Base-by-base conservation (phyloP, 1,139 yeast genomes). In the Groenewaldozyma auringiensis region DNA sequence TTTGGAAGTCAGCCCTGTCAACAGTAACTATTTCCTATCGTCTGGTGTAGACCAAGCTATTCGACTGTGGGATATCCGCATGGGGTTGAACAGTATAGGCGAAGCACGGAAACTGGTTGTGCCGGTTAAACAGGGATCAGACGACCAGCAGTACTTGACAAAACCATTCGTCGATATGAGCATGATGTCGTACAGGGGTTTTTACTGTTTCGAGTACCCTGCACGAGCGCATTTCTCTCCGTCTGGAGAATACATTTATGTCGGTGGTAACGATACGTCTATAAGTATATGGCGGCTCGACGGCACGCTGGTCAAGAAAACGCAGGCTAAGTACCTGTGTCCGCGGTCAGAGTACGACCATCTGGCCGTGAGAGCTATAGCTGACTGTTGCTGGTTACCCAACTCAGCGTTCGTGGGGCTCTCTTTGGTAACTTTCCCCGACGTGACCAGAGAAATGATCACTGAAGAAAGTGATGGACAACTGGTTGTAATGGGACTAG, bases 321-420 rank as follows among this genome's bases (percentile, higher is more conserved):
- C 16, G 4, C 21, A 17, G 14, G 38, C 38, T 8, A 14, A 11
- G 6, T 17, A 13, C 16, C 16, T 35, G 21, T 14, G n/a, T 14
- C 38, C 38, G 4, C 21, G n/a, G 6, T 16, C 21, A 9, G 16
- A 20, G 4, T 33, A 33, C 18, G 16, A 4, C 9, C 8, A 14
- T 8, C 16, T 20, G 20, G 25, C 21, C 4, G 38, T 35, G n/a
- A 35, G 38, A 18, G 38, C 38, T 18, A 20, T 35, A 11, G 38
- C 38, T 20, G 38, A 35, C n/a, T 35, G 38, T 20, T 35, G 38
- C n/a, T 35, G 38, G 38, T 11, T 35, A 11, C 38, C 38, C 9
- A 14, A 16, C 8, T 35, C 38, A 8, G n/a, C 16, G 22, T 14
- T 35, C 6, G 38, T 35, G 9, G 25, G 22, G 6, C 6, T 35